Percentiles rank a stretch among this genome's conserved stretches.
Evolutionary conservation across 352 stramenopile species (phyloP).

Genomic region (Pythium vanterpoolii): DNA sequence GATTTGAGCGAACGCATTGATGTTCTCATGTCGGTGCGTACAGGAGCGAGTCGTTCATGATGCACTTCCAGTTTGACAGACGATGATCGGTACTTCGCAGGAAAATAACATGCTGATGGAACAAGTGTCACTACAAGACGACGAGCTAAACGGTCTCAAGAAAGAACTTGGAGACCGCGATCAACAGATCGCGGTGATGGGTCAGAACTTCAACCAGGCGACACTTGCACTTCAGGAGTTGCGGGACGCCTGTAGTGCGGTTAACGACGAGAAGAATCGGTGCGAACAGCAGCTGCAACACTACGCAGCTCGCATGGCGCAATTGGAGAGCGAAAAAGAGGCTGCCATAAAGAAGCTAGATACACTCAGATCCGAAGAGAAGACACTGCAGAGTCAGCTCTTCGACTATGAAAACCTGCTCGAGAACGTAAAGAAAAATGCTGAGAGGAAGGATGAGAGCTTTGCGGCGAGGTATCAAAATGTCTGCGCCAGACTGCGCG

Average conservation of each 20-base stretch:
- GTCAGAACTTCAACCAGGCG: slow-evolving; percentile 73
- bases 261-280: slow-evolving; percentile 57
- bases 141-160: slow-evolving; percentile 58
- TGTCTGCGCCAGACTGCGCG: slow-evolving; percentile 58
- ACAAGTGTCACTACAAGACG: slow-evolving; percentile 73
- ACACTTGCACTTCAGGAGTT: slow-evolving; percentile 66
- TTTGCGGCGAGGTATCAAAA: slow-evolving; percentile 68
- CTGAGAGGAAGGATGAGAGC: slow-evolving; percentile 55
- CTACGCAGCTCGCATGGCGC: slow-evolving; percentile 57
- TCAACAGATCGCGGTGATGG: slow-evolving; percentile 66
- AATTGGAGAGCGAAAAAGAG: slow-evolving; percentile 62
- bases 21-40: slow-evolving; percentile 65
- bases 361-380: slow-evolving; percentile 27
- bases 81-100: slow-evolving; percentile 9
- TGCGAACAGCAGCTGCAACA: slow-evolving; percentile 72
- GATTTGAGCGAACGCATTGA: slow-evolving; percentile 81
- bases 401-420: slow-evolving; percentile 59
- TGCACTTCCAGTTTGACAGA: neutral
- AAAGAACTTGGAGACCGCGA: slow-evolving; percentile 66
- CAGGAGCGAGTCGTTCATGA: neutral
- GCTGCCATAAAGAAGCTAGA: slow-evolving; percentile 35
- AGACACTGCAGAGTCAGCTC: slow-evolving; percentile 44
- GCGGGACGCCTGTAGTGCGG: slow-evolving; percentile 44
- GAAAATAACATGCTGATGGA: slow-evolving; percentile 84
- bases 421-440: slow-evolving; percentile 54